phyloP scores from a whole-genome alignment of 2,329 filamentous ascomycete species.

The Epichloe gansuensis region DNA sequence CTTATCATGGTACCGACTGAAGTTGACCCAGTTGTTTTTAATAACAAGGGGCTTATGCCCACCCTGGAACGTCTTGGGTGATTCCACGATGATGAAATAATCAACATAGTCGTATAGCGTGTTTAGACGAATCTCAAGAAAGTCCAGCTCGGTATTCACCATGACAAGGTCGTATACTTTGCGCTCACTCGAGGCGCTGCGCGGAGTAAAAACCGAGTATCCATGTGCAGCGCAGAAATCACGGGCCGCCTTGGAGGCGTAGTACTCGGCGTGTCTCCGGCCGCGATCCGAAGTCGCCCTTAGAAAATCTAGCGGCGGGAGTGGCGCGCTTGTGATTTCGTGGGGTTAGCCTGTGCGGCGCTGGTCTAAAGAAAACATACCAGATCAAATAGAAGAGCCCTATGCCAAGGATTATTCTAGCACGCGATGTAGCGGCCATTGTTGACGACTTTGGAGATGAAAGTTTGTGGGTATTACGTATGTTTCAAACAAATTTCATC shows the following conservation, averaged over 20 bases:
- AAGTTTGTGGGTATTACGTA: not conserved
- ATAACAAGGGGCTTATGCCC: conserved; percentile 41
- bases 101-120: conserved; percentile 46
- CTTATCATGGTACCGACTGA: conserved; percentile 42
- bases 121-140: conserved; percentile 51
- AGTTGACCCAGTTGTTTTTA: conserved; percentile 37
- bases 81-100: conserved; percentile 54
- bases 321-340: not conserved
- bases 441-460: not conserved
- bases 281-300: not conserved
- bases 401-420: not conserved
- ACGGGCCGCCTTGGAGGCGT: conserved; percentile 4
- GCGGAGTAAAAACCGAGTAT: conserved; percentile 18
- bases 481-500: not conserved
- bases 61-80: conserved; percentile 44
- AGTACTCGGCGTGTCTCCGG: not conserved
- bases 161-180: conserved; percentile 43
- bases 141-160: conserved; percentile 52
- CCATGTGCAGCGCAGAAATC: conserved; percentile 22
- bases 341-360: not conserved
- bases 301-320: not conserved
- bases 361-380: not conserved
- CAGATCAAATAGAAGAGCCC: not conserved
- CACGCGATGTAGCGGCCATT: not conserved
- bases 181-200: conserved; percentile 9